These are phyloP conservation scores for Ilyonectria destructans DNA, from an alignment of 2,329 filamentous ascomycete species.

Conservation along the genomic window DNA sequence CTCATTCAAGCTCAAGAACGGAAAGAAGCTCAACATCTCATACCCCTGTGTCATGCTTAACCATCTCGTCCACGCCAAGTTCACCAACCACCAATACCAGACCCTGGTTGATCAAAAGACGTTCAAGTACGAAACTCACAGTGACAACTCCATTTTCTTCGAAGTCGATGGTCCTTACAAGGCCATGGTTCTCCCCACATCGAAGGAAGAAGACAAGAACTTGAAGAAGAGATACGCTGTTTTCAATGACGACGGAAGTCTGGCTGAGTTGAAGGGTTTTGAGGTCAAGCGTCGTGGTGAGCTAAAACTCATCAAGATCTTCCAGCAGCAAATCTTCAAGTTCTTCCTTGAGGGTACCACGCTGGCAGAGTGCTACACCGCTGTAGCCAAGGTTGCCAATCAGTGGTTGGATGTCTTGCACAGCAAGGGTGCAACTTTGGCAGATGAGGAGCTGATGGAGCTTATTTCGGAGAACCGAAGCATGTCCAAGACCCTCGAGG, in stretches of 20 bases:
- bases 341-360: slow-evolving; percentile 96
- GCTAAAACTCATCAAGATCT: slow-evolving; percentile 99
- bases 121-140: slow-evolving; percentile 95
- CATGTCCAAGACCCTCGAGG: slow-evolving; percentile 97
- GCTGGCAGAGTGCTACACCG: slow-evolving; percentile 88
- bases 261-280: slow-evolving; percentile 97
- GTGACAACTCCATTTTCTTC: slow-evolving; percentile 99
- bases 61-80: slow-evolving; percentile 93
- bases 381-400: slow-evolving; percentile 96
- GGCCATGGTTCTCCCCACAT: slow-evolving; percentile 97
- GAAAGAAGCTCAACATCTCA: slow-evolving; percentile 96
- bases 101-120: slow-evolving; percentile 84
- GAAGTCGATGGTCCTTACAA: slow-evolving; percentile 98
- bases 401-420: slow-evolving; percentile 97
- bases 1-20: slow-evolving; percentile 92
- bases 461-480: slow-evolving; percentile 99
- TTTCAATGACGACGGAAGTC: slow-evolving; percentile 96
- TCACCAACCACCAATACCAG: slow-evolving; percentile 98
- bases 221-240: slow-evolving; percentile 99
- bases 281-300: slow-evolving; percentile 98
- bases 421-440: slow-evolving; percentile 88
- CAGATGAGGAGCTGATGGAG: slow-evolving; percentile 97
- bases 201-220: slow-evolving; percentile 99
- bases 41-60: slow-evolving; percentile 99
- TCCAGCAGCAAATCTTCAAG: slow-evolving; percentile 99